phyloP scores from a whole-genome alignment of 1,284 basidiomycete genomes.

The Hymenochaete sp. region DNA sequence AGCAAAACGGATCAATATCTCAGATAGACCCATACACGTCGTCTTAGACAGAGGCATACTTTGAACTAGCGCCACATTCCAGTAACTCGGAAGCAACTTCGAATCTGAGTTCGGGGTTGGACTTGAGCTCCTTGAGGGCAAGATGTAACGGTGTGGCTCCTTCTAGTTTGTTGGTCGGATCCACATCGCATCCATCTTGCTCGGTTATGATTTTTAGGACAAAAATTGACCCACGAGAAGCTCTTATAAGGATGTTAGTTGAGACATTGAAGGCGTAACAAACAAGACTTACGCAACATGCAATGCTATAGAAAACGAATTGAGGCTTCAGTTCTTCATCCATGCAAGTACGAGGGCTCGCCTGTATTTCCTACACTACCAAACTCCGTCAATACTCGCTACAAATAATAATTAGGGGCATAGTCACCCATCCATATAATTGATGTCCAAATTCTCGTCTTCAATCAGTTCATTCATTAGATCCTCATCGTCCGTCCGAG shows the following conservation, averaged over 20 bases:
- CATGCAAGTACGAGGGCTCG: slow-evolving; percentile 23
- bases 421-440: slow-evolving; percentile 67
- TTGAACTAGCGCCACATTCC: slow-evolving; percentile 70
- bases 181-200: slow-evolving; percentile 76
- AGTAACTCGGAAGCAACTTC: slow-evolving; percentile 55
- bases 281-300: slow-evolving; percentile 63
- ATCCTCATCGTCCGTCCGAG: slow-evolving; percentile 68
- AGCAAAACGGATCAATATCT: slow-evolving; percentile 1
- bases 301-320: slow-evolving; percentile 41
- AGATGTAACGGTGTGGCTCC: slow-evolving; percentile 80
- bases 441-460: slow-evolving; percentile 56
- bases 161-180: slow-evolving; percentile 66
- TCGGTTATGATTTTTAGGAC: slow-evolving; percentile 69
- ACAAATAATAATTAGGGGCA: neutral
- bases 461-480: slow-evolving; percentile 55
- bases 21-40: neutral
- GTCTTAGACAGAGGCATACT: slow-evolving; percentile 33
- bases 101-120: slow-evolving; percentile 50
- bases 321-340: neutral
- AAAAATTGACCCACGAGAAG: slow-evolving; percentile 47
- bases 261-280: slow-evolving; percentile 1
- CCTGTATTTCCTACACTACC: slow-evolving; percentile 66
- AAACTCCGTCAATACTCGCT: slow-evolving; percentile 13
- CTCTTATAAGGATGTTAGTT: slow-evolving; percentile 27
- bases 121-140: slow-evolving; percentile 53